A percentile compares a stretch with the other conserved stretches of the same genome.
Evolutionary conservation across 2,329 filamentous ascomycete species (phyloP).

Genomic region (Diaporthe vaccinii): DNA sequence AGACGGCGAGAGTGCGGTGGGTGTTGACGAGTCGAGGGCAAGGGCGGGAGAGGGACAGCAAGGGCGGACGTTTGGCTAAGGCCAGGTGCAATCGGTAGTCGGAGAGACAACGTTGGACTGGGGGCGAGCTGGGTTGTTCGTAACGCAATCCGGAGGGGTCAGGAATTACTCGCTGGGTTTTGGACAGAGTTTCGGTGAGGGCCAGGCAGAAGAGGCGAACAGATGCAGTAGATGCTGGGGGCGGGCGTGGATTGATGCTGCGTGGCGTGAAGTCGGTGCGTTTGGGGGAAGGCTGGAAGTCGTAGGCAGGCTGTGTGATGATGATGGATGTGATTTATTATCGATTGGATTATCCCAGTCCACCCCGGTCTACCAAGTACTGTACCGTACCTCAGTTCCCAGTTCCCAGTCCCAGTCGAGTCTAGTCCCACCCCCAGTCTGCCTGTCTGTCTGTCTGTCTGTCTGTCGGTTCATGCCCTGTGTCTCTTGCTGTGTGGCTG

Average conservation of each 20-base stretch:
- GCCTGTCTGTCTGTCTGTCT: not conserved
- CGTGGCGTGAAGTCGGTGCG: conserved; percentile 4
- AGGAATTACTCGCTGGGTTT: not conserved
- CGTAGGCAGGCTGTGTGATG: conserved; percentile 14
- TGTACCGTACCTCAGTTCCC: not conserved
- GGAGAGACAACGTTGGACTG: not conserved
- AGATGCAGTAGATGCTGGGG: not conserved
- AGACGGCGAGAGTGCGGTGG: conserved; percentile 2
- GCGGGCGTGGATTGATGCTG: conserved; percentile 4
- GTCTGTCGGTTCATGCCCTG: not conserved
- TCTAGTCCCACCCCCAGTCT: not conserved
- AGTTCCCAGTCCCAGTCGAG: not conserved
- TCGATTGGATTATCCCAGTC: conserved; percentile 17
- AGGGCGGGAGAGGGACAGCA: conserved; percentile 31
- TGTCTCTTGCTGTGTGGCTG: not conserved
- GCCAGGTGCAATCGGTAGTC: conserved; percentile 2
- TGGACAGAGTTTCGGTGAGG: not conserved
- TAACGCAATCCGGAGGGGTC: not conserved
- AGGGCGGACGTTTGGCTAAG: conserved; percentile 8
- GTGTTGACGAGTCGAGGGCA: conserved; percentile 17
- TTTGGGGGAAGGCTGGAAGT: conserved; percentile 27
- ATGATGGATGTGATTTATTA: conserved; percentile 27
- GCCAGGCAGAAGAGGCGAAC: not conserved
- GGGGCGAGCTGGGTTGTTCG: not conserved
- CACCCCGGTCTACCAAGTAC: not conserved